Percentiles rank a stretch among this genome's conserved stretches.
These are phyloP conservation scores for Allium sativum DNA, from an alignment of 106 monocot species.

Conservation along the genomic window DNA sequence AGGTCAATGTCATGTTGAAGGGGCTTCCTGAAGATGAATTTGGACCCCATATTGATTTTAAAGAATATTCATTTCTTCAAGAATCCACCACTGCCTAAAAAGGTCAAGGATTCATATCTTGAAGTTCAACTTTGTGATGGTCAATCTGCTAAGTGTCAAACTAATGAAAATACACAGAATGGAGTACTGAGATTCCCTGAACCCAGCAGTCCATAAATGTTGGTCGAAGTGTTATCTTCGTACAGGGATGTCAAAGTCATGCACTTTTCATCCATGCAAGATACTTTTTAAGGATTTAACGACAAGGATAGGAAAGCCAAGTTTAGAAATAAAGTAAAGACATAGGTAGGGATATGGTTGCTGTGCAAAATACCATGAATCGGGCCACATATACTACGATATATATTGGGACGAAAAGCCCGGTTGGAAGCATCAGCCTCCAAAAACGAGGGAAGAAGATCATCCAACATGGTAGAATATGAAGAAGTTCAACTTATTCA, in stretches of 20 bases:
- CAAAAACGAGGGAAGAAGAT: constrained; percentile 37
- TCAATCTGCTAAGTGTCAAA: constrained; percentile 23
- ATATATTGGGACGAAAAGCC: constrained; percentile 89
- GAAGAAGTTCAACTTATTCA: not conserved
- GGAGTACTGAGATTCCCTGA: constrained; percentile 43
- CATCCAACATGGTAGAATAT: constrained; percentile 41
- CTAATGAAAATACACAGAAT: constrained; percentile 17
- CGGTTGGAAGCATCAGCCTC: constrained; percentile 76
- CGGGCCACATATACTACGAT: constrained; percentile 90
- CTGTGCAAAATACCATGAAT: constrained; percentile 39
- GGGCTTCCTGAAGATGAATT: constrained; percentile 56
- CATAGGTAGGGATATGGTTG: constrained; percentile 93
- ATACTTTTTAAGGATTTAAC: constrained; percentile 64
- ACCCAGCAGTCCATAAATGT: constrained; percentile 48
- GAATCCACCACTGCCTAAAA: constrained; percentile 51
- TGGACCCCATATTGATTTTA: constrained; percentile 70
- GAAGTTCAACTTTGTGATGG: constrained; percentile 61
- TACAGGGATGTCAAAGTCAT: constrained; percentile 72
- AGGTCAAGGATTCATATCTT: constrained; percentile 76
- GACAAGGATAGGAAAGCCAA: constrained; percentile 52
- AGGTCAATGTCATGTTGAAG: constrained; percentile 74
- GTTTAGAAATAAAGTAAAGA: constrained; percentile 77
- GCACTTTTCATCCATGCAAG: constrained; percentile 70
- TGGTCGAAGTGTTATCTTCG: constrained; percentile 21
- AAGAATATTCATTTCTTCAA: constrained; percentile 83